phyloP scores from a whole-genome alignment of 495 filamentous ascomycete species.

The Tuber microsphaerosporum region DNA sequence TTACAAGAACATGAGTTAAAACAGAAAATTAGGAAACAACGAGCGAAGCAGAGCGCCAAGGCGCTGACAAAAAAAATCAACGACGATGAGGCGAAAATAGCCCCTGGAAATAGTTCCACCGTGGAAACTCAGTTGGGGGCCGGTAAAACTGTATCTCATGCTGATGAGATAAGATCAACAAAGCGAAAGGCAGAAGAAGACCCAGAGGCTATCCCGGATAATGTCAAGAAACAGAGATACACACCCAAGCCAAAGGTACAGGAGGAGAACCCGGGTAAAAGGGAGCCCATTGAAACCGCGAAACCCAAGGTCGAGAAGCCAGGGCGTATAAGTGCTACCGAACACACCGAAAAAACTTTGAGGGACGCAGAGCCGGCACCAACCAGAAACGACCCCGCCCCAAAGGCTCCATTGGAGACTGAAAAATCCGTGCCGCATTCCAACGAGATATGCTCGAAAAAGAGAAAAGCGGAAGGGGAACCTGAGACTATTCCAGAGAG shows the following conservation, averaged over 20 bases:
- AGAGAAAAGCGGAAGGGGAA: not conserved
- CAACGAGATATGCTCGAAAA: not conserved
- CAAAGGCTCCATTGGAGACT: not conserved
- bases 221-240: not conserved
- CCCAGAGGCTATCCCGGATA: not conserved
- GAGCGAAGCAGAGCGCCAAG: not conserved
- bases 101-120: not conserved
- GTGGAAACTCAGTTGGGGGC: not conserved
- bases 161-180: not conserved
- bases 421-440: not conserved
- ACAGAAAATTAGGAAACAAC: not conserved
- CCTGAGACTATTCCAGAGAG: not conserved
- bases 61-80: not conserved
- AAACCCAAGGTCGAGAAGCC: not conserved
- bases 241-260: not conserved
- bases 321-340: not conserved
- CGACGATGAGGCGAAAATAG: not conserved
- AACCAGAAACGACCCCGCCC: not conserved
- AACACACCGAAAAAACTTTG: not conserved
- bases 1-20: not conserved
- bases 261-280: not conserved
- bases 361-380: not conserved
- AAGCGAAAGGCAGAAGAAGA: not conserved
- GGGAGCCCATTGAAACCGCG: not conserved
- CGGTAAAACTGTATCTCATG: not conserved